Evolutionary conservation across 164 flowering plant species (phyloP).

Genomic region (Sedum album): DNA sequence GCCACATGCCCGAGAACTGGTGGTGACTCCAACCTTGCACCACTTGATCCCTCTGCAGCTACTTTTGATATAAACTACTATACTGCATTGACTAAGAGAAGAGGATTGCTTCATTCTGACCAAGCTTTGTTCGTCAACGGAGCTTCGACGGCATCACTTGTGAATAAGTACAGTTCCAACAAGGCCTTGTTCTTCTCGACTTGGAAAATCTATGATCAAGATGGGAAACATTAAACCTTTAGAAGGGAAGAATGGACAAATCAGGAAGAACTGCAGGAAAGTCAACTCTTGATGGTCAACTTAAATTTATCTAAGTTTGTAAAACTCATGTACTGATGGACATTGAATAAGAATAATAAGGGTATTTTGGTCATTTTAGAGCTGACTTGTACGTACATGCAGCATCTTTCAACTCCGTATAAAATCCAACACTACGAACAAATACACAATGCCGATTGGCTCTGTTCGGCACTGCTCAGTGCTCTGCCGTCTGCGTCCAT

Average conservation of each 20-base stretch:
- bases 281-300: constrained; percentile 12
- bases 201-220: not conserved
- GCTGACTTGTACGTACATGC: no score
- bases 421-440: no score
- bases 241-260: constrained; percentile 22
- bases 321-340: no score
- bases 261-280: constrained; percentile 23
- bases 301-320: no score
- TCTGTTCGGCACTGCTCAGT: no score
- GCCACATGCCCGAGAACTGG: constrained; percentile 16
- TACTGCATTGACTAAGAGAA: not conserved
- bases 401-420: no score
- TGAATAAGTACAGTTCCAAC: constrained; percentile 17
- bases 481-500: no score
- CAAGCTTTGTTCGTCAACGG: constrained; percentile 17
- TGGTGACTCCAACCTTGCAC: constrained; percentile 16
- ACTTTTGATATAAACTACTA: constrained; percentile 20
- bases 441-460: no score
- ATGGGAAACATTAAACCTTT: constrained; percentile 20
- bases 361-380: no score
- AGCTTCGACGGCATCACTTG: constrained; percentile 18
- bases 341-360: no score
- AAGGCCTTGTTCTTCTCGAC: not conserved
- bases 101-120: not conserved
- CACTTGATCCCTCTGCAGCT: constrained; percentile 14